phyloP scores from a whole-genome alignment of 2,329 filamentous ascomycete species.

The Pseudocercospora pini-densiflorae region DNA sequence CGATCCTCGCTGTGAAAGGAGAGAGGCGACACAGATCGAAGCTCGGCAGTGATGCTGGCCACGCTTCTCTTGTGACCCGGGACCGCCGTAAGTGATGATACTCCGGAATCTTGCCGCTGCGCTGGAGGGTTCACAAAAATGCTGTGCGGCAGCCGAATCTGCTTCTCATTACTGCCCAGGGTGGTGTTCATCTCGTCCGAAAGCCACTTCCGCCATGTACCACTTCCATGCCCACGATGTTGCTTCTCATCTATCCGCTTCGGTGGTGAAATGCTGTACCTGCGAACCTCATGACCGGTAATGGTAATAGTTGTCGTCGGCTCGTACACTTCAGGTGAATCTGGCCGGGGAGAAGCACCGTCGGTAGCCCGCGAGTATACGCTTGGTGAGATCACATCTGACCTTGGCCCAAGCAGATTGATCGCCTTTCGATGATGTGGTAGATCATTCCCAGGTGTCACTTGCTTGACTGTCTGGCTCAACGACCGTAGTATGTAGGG shows the following conservation, averaged over 20 bases:
- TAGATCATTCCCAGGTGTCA: conserved; percentile 25
- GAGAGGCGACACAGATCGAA: conserved; percentile 24
- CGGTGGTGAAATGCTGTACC: conserved; percentile 44
- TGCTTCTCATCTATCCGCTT: conserved; percentile 23
- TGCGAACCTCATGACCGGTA: conserved; percentile 49
- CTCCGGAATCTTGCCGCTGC: not conserved
- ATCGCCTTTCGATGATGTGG: conserved; percentile 27
- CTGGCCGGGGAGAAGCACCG: conserved; percentile 40
- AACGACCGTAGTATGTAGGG: conserved; percentile 39
- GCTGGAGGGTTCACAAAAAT: conserved; percentile 4
- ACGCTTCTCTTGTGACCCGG: conserved; percentile 6
- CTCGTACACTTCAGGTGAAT: conserved; percentile 33
- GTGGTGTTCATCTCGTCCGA: conserved; percentile 21
- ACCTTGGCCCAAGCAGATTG: conserved; percentile 6
- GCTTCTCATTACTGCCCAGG: conserved; percentile 17
- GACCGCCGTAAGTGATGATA: not conserved
- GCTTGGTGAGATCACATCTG: conserved; percentile 46
- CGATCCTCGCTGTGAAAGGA: conserved; percentile 17
- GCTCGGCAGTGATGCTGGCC: conserved; percentile 7
- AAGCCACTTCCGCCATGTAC: conserved; percentile 19
- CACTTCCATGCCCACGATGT: conserved; percentile 4
- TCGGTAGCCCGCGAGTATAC: conserved; percentile 52
- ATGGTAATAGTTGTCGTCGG: conserved; percentile 48
- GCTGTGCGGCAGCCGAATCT: conserved; percentile 16
- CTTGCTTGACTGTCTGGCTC: conserved; percentile 20